A percentile compares a stretch with the other conserved stretches of the same genome.
Conservation (phyloP, 225 moss, liverwort and hornwort genomes). For the Pseudoscleropodium purum region DNA sequence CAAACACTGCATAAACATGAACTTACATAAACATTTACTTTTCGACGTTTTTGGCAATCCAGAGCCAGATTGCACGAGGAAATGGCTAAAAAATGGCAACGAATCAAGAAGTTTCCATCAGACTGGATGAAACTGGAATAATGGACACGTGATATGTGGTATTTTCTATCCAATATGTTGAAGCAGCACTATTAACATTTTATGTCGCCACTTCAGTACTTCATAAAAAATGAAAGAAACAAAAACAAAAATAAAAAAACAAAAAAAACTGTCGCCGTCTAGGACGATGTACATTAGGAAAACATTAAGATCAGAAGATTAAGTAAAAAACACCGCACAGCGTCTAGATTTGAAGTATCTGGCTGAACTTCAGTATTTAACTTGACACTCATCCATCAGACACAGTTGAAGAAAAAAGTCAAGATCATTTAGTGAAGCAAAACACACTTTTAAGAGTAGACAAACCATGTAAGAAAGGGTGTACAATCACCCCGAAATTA, state of each 20-base stretch:
- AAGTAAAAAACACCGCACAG: neutral
- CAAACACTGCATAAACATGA: neutral
- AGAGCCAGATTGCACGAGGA: too few species aligned
- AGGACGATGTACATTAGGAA: neutral
- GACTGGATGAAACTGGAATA: too few species aligned
- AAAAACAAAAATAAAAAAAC: too few species aligned
- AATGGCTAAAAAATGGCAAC: too few species aligned
- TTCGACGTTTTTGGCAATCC: too few species aligned
- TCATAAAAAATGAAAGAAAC: too few species aligned
- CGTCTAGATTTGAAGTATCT: neutral
- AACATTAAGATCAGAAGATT: neutral
- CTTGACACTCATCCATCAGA: neutral
- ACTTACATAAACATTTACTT: too few species aligned
- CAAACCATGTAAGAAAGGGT: conserved; percentile 9
- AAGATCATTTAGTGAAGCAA: neutral
- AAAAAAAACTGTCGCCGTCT: neutral
- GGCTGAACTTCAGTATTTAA: neutral
- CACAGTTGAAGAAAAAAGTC: neutral
- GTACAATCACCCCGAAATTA: neutral
- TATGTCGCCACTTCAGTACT: too few species aligned
- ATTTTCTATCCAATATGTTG: too few species aligned
- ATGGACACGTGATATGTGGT: too few species aligned
- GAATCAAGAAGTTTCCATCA: too few species aligned
- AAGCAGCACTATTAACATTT: too few species aligned
- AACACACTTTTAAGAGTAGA: neutral